phyloP scores from a whole-genome alignment of 2,329 filamentous ascomycete species.

The Orbilia brochopaga region DNA sequence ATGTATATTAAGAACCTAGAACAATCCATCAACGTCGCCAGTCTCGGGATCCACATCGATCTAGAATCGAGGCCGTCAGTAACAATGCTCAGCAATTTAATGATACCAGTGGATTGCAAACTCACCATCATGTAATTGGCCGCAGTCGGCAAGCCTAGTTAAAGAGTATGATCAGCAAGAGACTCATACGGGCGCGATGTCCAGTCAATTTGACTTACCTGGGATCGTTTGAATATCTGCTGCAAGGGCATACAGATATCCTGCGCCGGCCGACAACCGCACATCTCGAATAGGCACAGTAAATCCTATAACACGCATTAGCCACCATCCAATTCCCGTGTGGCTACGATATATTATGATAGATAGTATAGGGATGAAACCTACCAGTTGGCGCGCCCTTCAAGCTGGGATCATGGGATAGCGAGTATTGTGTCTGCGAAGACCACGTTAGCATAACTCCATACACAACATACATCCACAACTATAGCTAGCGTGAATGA shows the following conservation, averaged over 20 bases:
- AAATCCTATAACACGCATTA: conserved; percentile 62
- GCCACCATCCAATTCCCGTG: neutral
- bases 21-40: conserved; percentile 86
- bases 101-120: neutral
- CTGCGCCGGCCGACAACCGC: conserved; percentile 88
- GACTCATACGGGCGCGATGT: neutral
- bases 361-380: too few relatives aligned
- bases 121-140: conserved; percentile 48
- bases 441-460: conserved; percentile 6
- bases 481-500: conserved; percentile 13
- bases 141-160: conserved; percentile 35
- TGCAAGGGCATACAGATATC: conserved; percentile 91
- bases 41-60: conserved; percentile 74
- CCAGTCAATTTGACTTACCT: conserved; percentile 60
- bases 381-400: conserved; percentile 88
- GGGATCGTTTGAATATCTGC: conserved; percentile 99
- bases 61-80: conserved; percentile 53
- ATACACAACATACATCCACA: neutral
- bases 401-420: conserved; percentile 88
- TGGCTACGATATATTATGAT: neutral
- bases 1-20: conserved; percentile 64
- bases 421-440: conserved; percentile 81
- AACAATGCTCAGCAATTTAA: neutral
- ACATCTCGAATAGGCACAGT: conserved; percentile 94
- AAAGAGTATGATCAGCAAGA: neutral